Percentiles rank a stretch among this genome's conserved stretches.
Conservation (phyloP, 129 eudicot genomes). For the Glebionis coronaria region DNA sequence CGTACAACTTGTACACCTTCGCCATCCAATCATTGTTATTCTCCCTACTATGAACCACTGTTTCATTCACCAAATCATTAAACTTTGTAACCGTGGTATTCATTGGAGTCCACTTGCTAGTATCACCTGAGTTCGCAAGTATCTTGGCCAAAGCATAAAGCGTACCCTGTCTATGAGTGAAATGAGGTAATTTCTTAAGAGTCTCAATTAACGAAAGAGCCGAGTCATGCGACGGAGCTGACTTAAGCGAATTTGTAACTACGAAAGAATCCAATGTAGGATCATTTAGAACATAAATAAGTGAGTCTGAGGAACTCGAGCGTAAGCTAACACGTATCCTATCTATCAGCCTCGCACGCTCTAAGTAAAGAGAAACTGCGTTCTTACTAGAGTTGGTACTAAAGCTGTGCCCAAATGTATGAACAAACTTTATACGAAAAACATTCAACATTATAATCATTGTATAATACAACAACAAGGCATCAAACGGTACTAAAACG, state of each 20-base stretch:
- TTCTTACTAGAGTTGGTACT: conserved; percentile 32
- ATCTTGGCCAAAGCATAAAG: conserved; percentile 68
- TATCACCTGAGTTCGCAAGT: conserved; percentile 61
- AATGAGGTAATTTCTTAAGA: conserved; percentile 56
- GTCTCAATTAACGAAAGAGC: conserved; percentile 60
- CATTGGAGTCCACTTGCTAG: conserved; percentile 42
- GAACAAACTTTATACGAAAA: no score
- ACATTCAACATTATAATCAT: not conserved
- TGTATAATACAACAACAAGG: not conserved
- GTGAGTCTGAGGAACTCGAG: conserved; percentile 38
- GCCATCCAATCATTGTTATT: no score
- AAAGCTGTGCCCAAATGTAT: no score
- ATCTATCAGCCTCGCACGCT: conserved; percentile 75
- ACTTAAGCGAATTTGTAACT: conserved; percentile 59
- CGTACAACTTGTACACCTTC: no score
- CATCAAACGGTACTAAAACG: not conserved
- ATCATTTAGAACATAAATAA: conserved; percentile 42
- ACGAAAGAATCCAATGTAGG: conserved; percentile 85
- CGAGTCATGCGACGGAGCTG: conserved; percentile 77
- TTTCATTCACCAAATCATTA: no score
- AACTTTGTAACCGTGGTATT: no score
- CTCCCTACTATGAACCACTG: no score
- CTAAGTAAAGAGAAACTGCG: conserved; percentile 60
- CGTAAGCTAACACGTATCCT: conserved; percentile 57
- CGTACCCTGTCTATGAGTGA: conserved; percentile 64